Percentiles rank a stretch among this genome's conserved stretches.
phyloP scores from a whole-genome alignment of 2,329 filamentous ascomycete species.

The Colletotrichum neosansevieriae region DNA sequence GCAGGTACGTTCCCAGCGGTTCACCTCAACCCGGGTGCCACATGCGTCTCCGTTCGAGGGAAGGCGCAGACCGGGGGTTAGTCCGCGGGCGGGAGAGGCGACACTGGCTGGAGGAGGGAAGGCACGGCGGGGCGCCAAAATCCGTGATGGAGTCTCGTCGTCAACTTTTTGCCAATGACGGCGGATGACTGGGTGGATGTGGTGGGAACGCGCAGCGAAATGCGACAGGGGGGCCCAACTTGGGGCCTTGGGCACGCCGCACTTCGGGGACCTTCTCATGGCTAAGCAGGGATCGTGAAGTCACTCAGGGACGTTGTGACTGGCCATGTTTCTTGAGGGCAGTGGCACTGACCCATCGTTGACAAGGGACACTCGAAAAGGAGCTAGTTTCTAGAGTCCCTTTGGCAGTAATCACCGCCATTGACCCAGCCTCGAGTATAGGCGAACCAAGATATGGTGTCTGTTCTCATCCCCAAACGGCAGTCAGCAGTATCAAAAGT shows the following conservation, averaged over 20 bases:
- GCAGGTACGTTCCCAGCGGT: conserved; percentile 6
- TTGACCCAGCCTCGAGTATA: not conserved
- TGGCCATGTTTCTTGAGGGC: conserved; percentile 38
- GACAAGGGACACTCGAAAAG: conserved; percentile 7
- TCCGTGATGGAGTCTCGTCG: conserved; percentile 3
- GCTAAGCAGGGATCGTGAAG: conserved; percentile 34
- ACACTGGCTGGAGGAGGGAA: conserved; percentile 19
- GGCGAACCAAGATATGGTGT: conserved; percentile 10
- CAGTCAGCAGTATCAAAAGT: conserved; percentile 1
- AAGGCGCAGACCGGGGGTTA: conserved; percentile 21
- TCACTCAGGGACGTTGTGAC: conserved; percentile 29
- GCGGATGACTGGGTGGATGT: conserved; percentile 32
- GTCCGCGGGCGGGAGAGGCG: conserved; percentile 35
- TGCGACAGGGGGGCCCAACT: conserved; percentile 19
- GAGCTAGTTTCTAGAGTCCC: not conserved
- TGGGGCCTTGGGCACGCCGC: not conserved
- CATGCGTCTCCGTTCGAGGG: conserved; percentile 29
- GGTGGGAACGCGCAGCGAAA: conserved; percentile 9
- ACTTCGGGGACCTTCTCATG: conserved; percentile 13
- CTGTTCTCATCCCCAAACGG: not conserved
- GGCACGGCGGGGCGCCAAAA: conserved; percentile 6
- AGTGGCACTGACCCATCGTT: conserved; percentile 9
- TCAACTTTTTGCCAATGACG: conserved; percentile 10
- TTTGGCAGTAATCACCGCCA: too few species aligned
- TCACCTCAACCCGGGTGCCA: conserved; percentile 10